Evolutionary conservation across 371 early-diverging fungal genomes (phyloP), one percentile per base, ranked within the genome.

Genomic region (Zopfochytrium polystomum): DNA sequence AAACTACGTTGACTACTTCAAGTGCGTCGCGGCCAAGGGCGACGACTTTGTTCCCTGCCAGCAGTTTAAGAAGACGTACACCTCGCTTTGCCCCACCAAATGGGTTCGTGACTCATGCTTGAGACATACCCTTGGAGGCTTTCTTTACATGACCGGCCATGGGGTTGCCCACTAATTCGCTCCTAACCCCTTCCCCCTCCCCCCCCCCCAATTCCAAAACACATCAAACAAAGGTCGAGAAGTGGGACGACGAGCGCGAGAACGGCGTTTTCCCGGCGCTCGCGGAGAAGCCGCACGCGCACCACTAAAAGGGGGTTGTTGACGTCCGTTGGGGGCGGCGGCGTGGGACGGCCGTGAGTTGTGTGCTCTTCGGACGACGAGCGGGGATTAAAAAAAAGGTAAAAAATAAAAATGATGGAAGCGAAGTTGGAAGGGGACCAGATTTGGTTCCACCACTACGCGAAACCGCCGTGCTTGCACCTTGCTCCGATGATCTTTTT

Each of bases 1-100:
- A 82, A 90, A 92, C 84, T 95, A 93, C 77, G 87, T 87, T 55
- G 95, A 95, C 79, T 93, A 91, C 85, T 79, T 82, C 86, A 90
- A 90, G 66, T 79, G 78, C 67, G 61, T 74, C 18, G 54, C 55
- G 29, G 67, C 86, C 62, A 90, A 90, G 81, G 95, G 96, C 70
- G 93, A 93, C 74, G 94, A 93, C 61, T 91, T 79, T 68, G 78
- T 80, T 32, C 88, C 90, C 27, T 96, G 96, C 88, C 77, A 86
- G 71, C 86, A 88, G 71, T 95, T 96, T 78, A 76, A 76, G 72
- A 76, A 67, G 65, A 84, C 85, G 50, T 96, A 83, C 82, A 73
- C 68, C 56, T 76, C 85, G 46, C 75, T 96, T 55, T 96, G 96
- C 80, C 96, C 95, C 55, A 78, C 74, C 62, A 83, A 82, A 66